Base-by-base conservation (phyloP, 306 rosid species). In the Malus orientalis region DNA sequence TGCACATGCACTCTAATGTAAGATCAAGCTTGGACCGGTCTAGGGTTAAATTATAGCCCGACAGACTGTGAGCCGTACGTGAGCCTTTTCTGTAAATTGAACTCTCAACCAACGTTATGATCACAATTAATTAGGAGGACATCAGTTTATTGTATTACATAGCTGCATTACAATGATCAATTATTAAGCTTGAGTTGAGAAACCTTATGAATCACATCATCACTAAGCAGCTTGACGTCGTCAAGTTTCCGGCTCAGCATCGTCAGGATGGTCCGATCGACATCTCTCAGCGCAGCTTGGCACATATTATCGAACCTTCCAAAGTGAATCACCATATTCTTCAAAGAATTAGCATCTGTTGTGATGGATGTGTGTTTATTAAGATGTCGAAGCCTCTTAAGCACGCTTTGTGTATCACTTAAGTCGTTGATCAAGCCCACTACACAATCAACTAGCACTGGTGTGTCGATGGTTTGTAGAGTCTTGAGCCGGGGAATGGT, bases 231-330 rank as follows among this genome's bases (percentile, higher is more conserved):
- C 36, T 49, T 63, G 63, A 85, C 40, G 29, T 76, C 85, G 58
- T 79, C 57, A 10, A 81, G 27, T 76, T 75, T 85, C n/a, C 65
- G 22, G 4, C 18, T 77, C 19, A 85, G 69, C 75, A 79, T 55
- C 38, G 40, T 4, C 57, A 76, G 49, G 19, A 78, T 36, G 18
- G 79, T 81, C 33, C 6, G 5, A 44, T 85, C 86, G 54, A 79
- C 69, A 40, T 80, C 23, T 53, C 22, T 19, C 29, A 82, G 72
- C 10, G 71, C 85, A 49, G 1, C 12, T 13, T 36, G 38, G 55
- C 81, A 75, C 33, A 45, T 22, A 44, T 18, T 45, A 5, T 36
- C 29, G 47, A 75, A 85, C 64, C 77, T 75, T 22, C 49, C 53
- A 6, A 81, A 33, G 14, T 29, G 73, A 33, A 69, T 5, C 29